phyloP scores from a whole-genome alignment of 2,329 filamentous ascomycete genomes.

The Thelonectria rubi region DNA sequence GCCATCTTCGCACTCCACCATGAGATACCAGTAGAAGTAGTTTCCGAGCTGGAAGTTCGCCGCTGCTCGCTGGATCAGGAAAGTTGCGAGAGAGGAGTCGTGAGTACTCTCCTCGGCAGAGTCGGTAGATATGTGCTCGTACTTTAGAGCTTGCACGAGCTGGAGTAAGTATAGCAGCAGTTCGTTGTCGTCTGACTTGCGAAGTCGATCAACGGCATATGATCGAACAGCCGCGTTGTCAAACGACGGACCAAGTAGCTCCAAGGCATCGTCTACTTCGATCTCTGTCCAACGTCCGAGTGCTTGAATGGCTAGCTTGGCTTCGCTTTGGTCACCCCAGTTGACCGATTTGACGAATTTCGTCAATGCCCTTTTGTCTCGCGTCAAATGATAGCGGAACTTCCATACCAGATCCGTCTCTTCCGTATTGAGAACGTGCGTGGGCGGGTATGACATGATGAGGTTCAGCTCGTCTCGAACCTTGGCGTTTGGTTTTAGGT shows the following conservation, averaged over 20 bases:
- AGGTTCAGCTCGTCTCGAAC: conserved; percentile 92
- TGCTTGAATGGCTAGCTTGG: conserved; percentile 88
- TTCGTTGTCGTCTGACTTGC: conserved; percentile 93
- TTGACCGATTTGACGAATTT: conserved; percentile 99
- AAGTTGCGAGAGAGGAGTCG: conserved; percentile 87
- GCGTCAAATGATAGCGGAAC: conserved; percentile 91
- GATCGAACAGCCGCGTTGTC: conserved; percentile 88
- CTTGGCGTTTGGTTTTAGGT: conserved; percentile 95
- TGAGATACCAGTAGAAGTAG: conserved; percentile 97
- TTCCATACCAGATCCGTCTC: conserved; percentile 98
- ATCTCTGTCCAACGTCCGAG: conserved; percentile 95
- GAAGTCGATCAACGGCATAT: conserved; percentile 90
- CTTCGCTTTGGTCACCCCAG: conserved; percentile 87
- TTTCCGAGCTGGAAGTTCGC: conserved; percentile 92
- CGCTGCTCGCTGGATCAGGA: conserved; percentile 87
- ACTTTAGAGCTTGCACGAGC: conserved; percentile 94
- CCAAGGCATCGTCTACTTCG: conserved; percentile 94
- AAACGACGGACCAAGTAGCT: conserved; percentile 91
- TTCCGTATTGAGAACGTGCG: conserved; percentile 84
- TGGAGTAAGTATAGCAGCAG: conserved; percentile 91
- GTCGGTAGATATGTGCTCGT: conserved; percentile 78
- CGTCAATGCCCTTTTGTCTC: conserved; percentile 90
- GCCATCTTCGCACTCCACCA: conserved; percentile 93
- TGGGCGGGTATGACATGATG: conserved; percentile 92
- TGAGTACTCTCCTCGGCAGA: conserved; percentile 64